Percentiles rank a stretch among this genome's conserved stretches.
Evolutionary conservation across 768 basidiomycete species (phyloP).

Genomic region (Tulasnella sp.): DNA sequence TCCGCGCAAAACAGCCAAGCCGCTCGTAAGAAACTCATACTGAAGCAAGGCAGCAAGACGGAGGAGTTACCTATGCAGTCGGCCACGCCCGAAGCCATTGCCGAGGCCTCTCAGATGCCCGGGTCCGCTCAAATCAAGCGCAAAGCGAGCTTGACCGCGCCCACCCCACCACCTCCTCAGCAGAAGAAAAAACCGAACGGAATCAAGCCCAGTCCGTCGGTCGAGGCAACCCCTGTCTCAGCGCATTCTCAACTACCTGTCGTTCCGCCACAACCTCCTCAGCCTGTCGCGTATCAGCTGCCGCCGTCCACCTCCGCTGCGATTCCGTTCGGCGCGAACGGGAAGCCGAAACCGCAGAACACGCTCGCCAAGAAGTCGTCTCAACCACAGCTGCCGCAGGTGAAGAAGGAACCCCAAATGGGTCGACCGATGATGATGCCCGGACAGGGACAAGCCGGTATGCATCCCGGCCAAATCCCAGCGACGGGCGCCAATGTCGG

Average conservation of each 20-base stretch:
- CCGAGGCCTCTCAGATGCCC: not conserved
- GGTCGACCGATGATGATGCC: not conserved
- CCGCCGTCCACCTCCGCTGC: not conserved
- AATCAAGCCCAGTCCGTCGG: not conserved
- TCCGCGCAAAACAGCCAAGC: not conserved
- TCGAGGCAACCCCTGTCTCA: constrained; percentile 6
- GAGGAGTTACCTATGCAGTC: not conserved
- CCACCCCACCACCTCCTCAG: not conserved
- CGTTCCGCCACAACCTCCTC: not conserved
- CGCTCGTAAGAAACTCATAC: not conserved
- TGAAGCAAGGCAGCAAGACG: not conserved
- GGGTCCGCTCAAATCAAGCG: constrained; percentile 6
- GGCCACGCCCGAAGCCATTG: not conserved
- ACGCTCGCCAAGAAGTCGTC: not conserved
- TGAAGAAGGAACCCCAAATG: not conserved
- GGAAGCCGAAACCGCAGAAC: not conserved
- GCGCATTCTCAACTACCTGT: not conserved
- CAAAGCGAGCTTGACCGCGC: constrained; percentile 5
- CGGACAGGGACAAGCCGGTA: not conserved
- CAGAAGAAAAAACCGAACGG: constrained; percentile 7
- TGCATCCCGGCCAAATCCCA: not conserved
- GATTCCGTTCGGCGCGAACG: not conserved
- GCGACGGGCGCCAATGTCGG: not conserved
- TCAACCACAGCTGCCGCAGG: not conserved
- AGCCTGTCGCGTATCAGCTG: constrained; percentile 5